Base-by-base conservation (phyloP, 176 grass and related monocot species). In the Microstegium vimineum region DNA sequence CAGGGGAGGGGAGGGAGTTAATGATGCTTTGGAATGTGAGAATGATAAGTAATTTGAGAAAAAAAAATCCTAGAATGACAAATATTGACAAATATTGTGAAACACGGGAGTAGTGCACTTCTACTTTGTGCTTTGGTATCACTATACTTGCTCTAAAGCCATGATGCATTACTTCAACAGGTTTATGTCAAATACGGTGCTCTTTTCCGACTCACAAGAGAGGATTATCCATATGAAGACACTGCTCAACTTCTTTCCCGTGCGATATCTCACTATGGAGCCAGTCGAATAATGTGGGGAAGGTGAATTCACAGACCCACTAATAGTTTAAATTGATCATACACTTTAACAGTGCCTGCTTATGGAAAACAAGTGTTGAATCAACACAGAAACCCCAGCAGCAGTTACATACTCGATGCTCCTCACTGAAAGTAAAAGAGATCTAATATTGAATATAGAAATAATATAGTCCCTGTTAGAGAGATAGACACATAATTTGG, bases 101-200 rank as follows among this genome's bases (percentile, higher is more conserved):
- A 45, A 45, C 42, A 56, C 1, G 18, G 28, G 7, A 31, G 23
- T 80, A 4, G 1, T 31, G 34, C 38, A 36, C 51, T 54, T 22
- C 18, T 66, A 78, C 34, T 81, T 68, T 73, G 1, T 83, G 7
- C 35, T 66, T 4, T 45, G 10, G 36, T 35, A 56, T 31, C 36
- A 42, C 14, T 37, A 59, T 61, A 25, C 62, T 31, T 74, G 10
- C 30, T 62, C 35, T 79, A 15, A 82, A 83, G 10, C 10, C 22
- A 40, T 62, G 25, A 20, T 45, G 66, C 74, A 65, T n/a, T n/a
- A n/a, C 46, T 86, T 71, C n/a, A 52, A 89, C 74, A 94, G 91
- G 76, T 97, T 71, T 93, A 97, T 63, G 63, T 92, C 66, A 97
- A 97, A 86, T 97, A 85, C 41, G 92, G 94, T 83, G 91, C 91